phyloP scores from a whole-genome alignment of 768 basidiomycete species.

The Leccinum broughii region DNA sequence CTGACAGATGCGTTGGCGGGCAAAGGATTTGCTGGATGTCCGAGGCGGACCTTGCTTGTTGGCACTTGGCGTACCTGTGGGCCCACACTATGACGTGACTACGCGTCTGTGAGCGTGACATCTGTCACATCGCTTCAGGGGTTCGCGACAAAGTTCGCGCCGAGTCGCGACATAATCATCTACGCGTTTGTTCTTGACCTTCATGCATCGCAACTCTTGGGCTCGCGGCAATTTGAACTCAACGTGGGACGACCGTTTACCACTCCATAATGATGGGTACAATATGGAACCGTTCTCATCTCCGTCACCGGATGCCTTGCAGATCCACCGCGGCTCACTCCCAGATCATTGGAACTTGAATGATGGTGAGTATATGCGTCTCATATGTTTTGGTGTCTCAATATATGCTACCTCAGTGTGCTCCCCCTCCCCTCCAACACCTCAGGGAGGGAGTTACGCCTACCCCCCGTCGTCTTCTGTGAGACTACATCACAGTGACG shows the following conservation, averaged over 20 bases:
- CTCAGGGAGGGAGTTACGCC: constrained; percentile 9
- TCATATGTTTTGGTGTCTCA: neutral
- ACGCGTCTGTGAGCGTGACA: constrained; percentile 30
- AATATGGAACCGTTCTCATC: constrained; percentile 6
- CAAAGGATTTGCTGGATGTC: constrained; percentile 2
- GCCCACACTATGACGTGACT: constrained; percentile 21
- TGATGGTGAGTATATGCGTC: constrained; percentile 31
- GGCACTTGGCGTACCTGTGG: neutral
- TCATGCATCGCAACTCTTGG: constrained; percentile 18
- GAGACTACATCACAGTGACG: neutral
- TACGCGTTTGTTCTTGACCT: constrained; percentile 9
- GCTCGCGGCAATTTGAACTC: neutral
- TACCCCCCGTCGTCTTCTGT: constrained; percentile 6
- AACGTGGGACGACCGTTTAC: neutral
- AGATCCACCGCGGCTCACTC: constrained; percentile 4
- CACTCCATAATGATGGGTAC: neutral
- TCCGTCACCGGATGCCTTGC: constrained; percentile 9
- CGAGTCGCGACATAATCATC: neutral
- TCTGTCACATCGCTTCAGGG: constrained; percentile 17
- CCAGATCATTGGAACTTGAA: constrained; percentile 9
- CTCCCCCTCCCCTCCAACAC: constrained; percentile 38
- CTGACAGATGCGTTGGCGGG: constrained; percentile 4
- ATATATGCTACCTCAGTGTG: constrained; percentile 34
- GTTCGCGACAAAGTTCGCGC: neutral
- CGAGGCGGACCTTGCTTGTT: neutral